Evolutionary conservation across 805 yeast genomes (phyloP).

Genomic region (Kazachstania africana): DNA sequence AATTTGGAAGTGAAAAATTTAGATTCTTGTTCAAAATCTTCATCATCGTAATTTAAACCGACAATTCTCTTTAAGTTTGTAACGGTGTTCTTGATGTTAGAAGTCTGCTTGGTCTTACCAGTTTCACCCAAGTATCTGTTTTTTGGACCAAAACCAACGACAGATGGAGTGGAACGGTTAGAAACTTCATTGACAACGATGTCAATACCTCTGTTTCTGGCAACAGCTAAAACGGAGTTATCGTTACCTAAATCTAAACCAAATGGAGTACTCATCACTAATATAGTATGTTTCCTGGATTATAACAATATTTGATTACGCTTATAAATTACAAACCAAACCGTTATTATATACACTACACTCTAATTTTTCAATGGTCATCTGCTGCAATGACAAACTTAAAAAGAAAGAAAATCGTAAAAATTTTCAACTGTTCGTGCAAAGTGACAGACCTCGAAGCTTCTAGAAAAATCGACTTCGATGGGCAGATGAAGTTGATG

Average conservation of each 20-base stretch:
- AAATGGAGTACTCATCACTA: conserved; percentile 80
- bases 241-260: conserved; percentile 97
- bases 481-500: too few species aligned
- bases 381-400: not conserved
- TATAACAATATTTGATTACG: not conserved
- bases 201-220: conserved; percentile 97
- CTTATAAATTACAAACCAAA: not conserved
- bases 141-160: conserved; percentile 85
- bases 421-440: too few species aligned
- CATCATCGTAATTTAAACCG: conserved; percentile 65
- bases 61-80: conserved; percentile 88
- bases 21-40: conserved; percentile 67
- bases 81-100: conserved; percentile 92
- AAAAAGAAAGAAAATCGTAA: too few species aligned
- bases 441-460: too few species aligned
- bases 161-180: conserved; percentile 87
- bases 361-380: too few species aligned
- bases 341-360: not conserved
- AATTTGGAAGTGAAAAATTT: conserved; percentile 64
- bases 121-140: conserved; percentile 90
- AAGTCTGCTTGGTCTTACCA: conserved; percentile 92
- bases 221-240: conserved; percentile 90
- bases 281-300: too few species aligned
- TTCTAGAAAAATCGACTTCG: too few species aligned
- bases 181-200: conserved; percentile 97